Evolutionary conservation across 208 protist species (phyloP), one percentile per base, ranked within the genome.

Genomic region (Wallacemonas sp.): DNA sequence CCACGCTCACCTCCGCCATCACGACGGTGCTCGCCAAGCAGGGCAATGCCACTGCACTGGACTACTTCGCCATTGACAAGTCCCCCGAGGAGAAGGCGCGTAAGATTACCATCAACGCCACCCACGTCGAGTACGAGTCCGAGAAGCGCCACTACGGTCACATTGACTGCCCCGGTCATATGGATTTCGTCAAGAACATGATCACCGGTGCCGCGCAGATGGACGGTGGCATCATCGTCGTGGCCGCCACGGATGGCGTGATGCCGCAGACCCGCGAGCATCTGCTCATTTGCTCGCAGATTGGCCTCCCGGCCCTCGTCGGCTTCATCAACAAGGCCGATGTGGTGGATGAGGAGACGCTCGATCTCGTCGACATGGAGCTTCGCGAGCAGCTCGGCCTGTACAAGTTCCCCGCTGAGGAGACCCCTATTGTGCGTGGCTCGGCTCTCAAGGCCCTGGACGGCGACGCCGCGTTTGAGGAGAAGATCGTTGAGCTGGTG

Each of bases 131-230:
- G 87, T 99, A 99, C 93, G 96, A 99, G 81, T 99, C 98, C 33
- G 81, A 87, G 49, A 99, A 99, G 74, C 97, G 97, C 80, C 91
- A 99, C 81, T 98, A 99, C 84, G 99, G 98, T 57, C 97, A 99
- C 88, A 99, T 99, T 77, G 99, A 99, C 87, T 99, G 98, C 77
- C 99, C 99, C 25, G 99, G 99, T 23, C 99, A 99, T 72, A 87
- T 98, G 70, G 98, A 99, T 85, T 99, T 99, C 89, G 98, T 99
- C 70, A 99, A 99, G 84, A 99, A 99, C 92, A 99, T 99, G 98
- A 99, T 99, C 79, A 98, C 97, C 61, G 99, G 98, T 73, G 98
- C 98, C 49, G 97, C 98, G 38, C 98, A 99, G 80, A 97, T 97
- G 91, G 91, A 97, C 68, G 92, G 89, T 49, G 88, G 88, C 33